Evolutionary conservation across 176 grass and related monocot genomes (phyloP).

Genomic region (Paspalum notatum): DNA sequence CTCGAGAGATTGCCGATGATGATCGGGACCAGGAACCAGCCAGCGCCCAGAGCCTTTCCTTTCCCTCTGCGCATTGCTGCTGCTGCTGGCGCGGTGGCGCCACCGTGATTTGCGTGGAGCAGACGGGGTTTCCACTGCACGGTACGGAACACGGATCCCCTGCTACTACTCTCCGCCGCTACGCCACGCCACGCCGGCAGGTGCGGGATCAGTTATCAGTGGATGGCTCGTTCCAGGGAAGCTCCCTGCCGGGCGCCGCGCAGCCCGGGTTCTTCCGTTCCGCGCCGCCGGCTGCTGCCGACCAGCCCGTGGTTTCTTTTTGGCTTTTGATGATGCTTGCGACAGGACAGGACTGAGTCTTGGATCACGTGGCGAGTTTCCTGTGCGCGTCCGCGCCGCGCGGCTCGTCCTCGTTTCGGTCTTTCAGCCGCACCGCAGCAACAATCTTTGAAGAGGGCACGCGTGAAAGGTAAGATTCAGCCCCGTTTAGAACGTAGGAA

Average conservation of each 20-base stretch:
- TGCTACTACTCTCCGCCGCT: neutral
- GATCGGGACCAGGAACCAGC: conserved; percentile 47
- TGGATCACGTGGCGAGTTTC: neutral
- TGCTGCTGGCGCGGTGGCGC: no score
- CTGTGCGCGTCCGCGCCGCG: neutral
- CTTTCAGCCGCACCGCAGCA: no score
- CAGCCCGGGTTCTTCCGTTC: neutral
- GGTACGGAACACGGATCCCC: no score
- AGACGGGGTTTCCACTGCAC: conserved; percentile 26
- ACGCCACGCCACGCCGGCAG: neutral
- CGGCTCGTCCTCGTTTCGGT: neutral
- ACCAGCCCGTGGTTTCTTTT: conserved; percentile 23
- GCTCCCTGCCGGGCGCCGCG: neutral
- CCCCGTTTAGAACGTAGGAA: no score
- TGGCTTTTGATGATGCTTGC: no score
- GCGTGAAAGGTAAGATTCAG: no score
- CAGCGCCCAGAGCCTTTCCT: neutral
- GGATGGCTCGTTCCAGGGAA: neutral
- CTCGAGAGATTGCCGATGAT: conserved; percentile 32
- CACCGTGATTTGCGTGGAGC: conserved; percentile 5
- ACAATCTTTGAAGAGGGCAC: no score
- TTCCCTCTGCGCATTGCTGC: conserved; percentile 2
- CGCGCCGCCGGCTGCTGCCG: conserved; percentile 27
- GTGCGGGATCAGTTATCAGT: neutral
- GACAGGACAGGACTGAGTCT: neutral